A percentile compares a stretch with the other conserved stretches of the same genome.
Evolutionary conservation across 129 eudicot species (phyloP).

Genomic region (Helianthus tuberosus): DNA sequence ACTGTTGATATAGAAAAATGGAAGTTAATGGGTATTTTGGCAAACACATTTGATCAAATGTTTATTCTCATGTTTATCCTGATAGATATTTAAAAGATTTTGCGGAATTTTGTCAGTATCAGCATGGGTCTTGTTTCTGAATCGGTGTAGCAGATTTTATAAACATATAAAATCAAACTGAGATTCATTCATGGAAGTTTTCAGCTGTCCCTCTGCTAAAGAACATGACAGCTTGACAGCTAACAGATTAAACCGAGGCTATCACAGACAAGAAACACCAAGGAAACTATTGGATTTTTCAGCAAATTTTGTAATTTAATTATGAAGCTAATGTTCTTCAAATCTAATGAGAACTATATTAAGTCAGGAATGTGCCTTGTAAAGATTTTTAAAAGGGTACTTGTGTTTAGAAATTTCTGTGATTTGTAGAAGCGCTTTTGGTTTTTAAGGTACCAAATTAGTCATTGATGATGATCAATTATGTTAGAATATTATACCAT

Average conservation of each 20-base stretch:
- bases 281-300: neutral
- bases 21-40: too few relatives aligned
- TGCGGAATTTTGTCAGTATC: too few relatives aligned
- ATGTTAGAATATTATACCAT: neutral
- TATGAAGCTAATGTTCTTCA: constrained; percentile 13
- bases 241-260: constrained; percentile 1
- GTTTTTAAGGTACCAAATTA: constrained; percentile 5
- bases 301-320: constrained; percentile 16
- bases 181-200: constrained; percentile 32
- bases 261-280: too few relatives aligned
- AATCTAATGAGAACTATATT: constrained; percentile 22
- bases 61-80: too few relatives aligned
- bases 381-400: constrained; percentile 13
- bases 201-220: constrained; percentile 50
- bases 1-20: too few relatives aligned
- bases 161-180: constrained; percentile 7
- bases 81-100: too few relatives aligned
- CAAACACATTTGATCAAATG: too few relatives aligned
- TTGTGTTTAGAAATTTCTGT: neutral
- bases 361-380: constrained; percentile 6
- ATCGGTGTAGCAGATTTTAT: neutral
- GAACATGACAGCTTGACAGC: constrained; percentile 55
- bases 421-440: neutral
- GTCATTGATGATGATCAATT: neutral
- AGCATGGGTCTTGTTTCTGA: too few relatives aligned